These are phyloP conservation scores for Cephalotrichum gorgonifer DNA, from an alignment of 2,329 filamentous ascomycete species.

Conservation along the genomic window DNA sequence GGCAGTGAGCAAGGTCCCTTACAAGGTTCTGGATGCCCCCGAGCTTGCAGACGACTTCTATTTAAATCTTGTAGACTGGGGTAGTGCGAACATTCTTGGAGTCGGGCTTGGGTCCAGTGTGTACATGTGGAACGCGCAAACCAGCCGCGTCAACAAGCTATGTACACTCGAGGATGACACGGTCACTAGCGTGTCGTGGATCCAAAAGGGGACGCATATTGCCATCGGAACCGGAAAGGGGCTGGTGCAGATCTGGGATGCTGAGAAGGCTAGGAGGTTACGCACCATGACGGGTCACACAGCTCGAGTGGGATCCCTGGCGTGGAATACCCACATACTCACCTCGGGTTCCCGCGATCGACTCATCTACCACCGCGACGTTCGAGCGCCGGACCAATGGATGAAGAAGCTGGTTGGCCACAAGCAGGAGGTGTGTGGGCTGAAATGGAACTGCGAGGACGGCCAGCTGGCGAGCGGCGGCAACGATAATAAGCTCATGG, in stretches of 20 bases:
- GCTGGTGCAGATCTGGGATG: slow-evolving; percentile 95
- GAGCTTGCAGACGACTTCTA: slow-evolving; percentile 97
- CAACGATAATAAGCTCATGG: slow-evolving; percentile 98
- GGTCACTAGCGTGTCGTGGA: slow-evolving; percentile 96
- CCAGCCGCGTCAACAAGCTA: slow-evolving; percentile 83
- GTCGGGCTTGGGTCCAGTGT: slow-evolving; percentile 89
- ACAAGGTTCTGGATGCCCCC: slow-evolving; percentile 93
- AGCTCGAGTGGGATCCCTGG: slow-evolving; percentile 81
- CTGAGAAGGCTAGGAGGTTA: slow-evolving; percentile 71
- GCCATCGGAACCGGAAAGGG: slow-evolving; percentile 93
- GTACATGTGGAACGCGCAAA: slow-evolving; percentile 96
- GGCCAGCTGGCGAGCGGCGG: slow-evolving; percentile 90
- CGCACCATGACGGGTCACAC: slow-evolving; percentile 97
- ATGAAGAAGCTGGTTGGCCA: slow-evolving; percentile 80
- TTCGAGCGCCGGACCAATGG: slow-evolving; percentile 85
- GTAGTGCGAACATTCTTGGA: slow-evolving; percentile 84
- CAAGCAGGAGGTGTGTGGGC: slow-evolving; percentile 94
- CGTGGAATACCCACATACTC: slow-evolving; percentile 97
- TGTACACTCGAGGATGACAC: slow-evolving; percentile 89
- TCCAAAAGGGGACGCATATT: slow-evolving; percentile 91
- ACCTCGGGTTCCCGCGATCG: slow-evolving; percentile 92
- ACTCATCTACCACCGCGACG: slow-evolving; percentile 89
- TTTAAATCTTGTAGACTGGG: slow-evolving; percentile 95
- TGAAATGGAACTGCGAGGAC: slow-evolving; percentile 96
- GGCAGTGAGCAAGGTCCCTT: slow-evolving; percentile 90